Conservation (phyloP, 176 grass and related monocot genomes). For the Cymbopogon citratus region DNA sequence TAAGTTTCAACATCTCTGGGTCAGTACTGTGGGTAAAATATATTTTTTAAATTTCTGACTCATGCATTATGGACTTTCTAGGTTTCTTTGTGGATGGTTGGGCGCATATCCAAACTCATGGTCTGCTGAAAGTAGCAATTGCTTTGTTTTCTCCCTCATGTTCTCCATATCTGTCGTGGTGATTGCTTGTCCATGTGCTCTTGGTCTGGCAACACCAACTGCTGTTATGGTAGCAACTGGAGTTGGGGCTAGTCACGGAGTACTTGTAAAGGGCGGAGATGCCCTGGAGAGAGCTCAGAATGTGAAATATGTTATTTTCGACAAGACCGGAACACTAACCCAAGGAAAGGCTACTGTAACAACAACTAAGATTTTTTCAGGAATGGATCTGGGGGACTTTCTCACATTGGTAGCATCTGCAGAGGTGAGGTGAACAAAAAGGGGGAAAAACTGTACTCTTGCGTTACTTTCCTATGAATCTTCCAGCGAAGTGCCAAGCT, state of each 20-base stretch:
- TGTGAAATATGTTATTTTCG: conserved; percentile 65
- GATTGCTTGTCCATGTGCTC: conserved; percentile 85
- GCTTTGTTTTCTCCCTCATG: conserved; percentile 73
- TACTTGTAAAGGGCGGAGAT: conserved; percentile 89
- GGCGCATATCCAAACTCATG: conserved; percentile 96
- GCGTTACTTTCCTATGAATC: background rate
- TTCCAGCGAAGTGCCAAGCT: background rate
- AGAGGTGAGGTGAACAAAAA: conserved; percentile 44
- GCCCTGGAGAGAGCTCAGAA: conserved; percentile 75
- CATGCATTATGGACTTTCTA: conserved; percentile 32
- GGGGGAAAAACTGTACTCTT: background rate
- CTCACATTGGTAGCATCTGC: conserved; percentile 77
- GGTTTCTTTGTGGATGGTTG: conserved; percentile 84
- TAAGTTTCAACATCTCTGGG: conserved; percentile 35
- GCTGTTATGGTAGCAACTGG: conserved; percentile 91
- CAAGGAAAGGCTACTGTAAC: conserved; percentile 80
- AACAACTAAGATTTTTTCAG: conserved; percentile 51
- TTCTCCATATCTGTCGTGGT: conserved; percentile 88
- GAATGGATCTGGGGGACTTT: conserved; percentile 69
- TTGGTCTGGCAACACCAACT: conserved; percentile 87
- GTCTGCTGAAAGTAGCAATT: conserved; percentile 63
- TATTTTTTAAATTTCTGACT: conserved; percentile 2
- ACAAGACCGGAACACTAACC: conserved; percentile 83
- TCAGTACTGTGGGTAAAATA: background rate
- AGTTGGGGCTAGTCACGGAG: conserved; percentile 71